A percentile compares a stretch with the other conserved stretches of the same genome.
These are phyloP conservation scores for Solanum ahanhuiri DNA, from an alignment of 257 asterid species.

Conservation along the genomic window DNA sequence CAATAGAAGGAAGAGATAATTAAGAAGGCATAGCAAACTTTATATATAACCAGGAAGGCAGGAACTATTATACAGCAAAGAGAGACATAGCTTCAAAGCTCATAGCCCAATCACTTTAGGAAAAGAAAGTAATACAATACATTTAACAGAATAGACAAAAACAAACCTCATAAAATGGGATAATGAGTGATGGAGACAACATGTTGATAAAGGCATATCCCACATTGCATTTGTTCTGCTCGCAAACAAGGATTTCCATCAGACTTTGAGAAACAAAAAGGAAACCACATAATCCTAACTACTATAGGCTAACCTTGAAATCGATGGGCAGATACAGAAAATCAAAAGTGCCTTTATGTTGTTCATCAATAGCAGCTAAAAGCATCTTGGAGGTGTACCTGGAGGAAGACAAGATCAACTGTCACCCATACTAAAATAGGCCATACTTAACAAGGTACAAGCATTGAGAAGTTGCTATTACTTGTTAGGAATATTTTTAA, in stretches of 20 bases:
- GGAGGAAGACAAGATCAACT: background rate
- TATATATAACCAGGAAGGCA: background rate
- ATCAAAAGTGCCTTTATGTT: constrained; percentile 60
- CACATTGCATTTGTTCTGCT: constrained; percentile 85
- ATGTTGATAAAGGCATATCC: constrained; percentile 87
- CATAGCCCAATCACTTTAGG: background rate
- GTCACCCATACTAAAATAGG: background rate
- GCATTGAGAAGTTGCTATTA: constrained; percentile 11
- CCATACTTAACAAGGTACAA: background rate
- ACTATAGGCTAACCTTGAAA: constrained; percentile 41
- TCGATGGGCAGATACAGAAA: constrained; percentile 83
- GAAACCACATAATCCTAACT: background rate
- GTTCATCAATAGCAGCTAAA: constrained; percentile 56
- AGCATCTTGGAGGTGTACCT: constrained; percentile 87
- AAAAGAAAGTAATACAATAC: background rate
- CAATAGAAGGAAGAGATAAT: background rate
- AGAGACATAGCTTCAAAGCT: background rate
- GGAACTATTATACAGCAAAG: background rate
- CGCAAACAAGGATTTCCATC: background rate
- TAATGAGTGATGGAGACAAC: constrained; percentile 52
- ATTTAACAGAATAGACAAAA: background rate
- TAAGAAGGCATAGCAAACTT: background rate
- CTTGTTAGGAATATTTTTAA: constrained; percentile 86
- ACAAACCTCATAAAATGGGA: constrained; percentile 62
- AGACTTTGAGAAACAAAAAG: background rate